These are phyloP conservation scores for Collybia mongolica DNA, from an alignment of 768 basidiomycete species.

Conservation along the genomic window DNA sequence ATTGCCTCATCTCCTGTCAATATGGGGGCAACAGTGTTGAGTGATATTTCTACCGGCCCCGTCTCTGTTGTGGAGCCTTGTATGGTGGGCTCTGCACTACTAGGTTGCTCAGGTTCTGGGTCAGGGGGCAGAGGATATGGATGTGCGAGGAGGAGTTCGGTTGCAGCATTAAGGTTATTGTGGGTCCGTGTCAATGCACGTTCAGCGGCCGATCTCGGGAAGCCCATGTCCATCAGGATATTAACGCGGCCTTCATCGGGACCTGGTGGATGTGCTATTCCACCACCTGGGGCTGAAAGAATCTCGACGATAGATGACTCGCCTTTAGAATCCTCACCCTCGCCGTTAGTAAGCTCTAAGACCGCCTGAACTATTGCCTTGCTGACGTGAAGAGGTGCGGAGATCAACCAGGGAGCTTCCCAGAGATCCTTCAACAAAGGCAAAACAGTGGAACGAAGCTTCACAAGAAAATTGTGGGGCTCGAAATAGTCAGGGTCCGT, in stretches of 20 bases:
- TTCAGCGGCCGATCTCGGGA: slow-evolving; percentile 84
- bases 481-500: slow-evolving; percentile 81
- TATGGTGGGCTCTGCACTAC: slow-evolving; percentile 7
- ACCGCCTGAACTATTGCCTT: slow-evolving; percentile 75
- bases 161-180: slow-evolving; percentile 88
- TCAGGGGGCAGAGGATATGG: slow-evolving; percentile 78
- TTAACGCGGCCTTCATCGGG: slow-evolving; percentile 79
- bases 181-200: slow-evolving; percentile 79
- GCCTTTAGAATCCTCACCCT: slow-evolving; percentile 70
- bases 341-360: slow-evolving; percentile 78
- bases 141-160: slow-evolving; percentile 81
- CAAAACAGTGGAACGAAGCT: slow-evolving; percentile 66
- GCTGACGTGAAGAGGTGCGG: slow-evolving; percentile 71
- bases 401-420: slow-evolving; percentile 80
- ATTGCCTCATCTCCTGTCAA: slow-evolving; percentile 20
- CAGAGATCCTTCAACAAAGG: slow-evolving; percentile 72
- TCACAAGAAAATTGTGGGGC: slow-evolving; percentile 84
- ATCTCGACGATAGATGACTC: slow-evolving; percentile 35
- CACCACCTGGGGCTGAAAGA: slow-evolving; percentile 21
- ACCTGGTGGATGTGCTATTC: slow-evolving; percentile 36
- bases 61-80: slow-evolving; percentile 4
- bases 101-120: slow-evolving; percentile 42
- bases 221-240: slow-evolving; percentile 95
- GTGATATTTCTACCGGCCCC: slow-evolving; percentile 11
- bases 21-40: slow-evolving; percentile 23